A percentile compares a stretch with the other conserved stretches of the same genome.
phyloP scores from a whole-genome alignment of 1,139 yeast species.

The Geotrichum fermentans region DNA sequence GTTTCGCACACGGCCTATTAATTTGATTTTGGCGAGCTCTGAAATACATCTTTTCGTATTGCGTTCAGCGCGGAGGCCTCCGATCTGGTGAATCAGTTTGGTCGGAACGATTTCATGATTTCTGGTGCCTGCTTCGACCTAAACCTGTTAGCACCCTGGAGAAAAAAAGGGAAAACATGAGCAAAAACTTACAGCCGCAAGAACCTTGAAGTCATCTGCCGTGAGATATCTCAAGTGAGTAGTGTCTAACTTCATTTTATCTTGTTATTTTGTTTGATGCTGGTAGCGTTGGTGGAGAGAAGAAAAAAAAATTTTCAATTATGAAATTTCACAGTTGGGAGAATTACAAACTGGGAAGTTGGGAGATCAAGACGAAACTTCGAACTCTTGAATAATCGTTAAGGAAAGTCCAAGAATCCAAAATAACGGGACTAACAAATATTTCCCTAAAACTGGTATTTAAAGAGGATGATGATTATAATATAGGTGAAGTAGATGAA shows the following conservation, averaged over 20 bases:
- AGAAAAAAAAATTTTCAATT: not conserved
- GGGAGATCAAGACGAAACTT: not conserved
- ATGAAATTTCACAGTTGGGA: no score
- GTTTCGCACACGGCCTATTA: conserved; percentile 73
- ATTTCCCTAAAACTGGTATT: not conserved
- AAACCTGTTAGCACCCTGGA: not conserved
- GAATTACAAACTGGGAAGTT: not conserved
- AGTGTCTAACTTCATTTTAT: conserved; percentile 79
- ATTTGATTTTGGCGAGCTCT: conserved; percentile 79
- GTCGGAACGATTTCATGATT: conserved; percentile 96
- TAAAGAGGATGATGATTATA: not conserved
- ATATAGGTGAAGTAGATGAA: not conserved
- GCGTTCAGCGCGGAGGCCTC: conserved; percentile 70
- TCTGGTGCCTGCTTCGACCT: conserved; percentile 73
- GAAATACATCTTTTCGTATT: conserved; percentile 76
- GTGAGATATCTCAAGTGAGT: conserved; percentile 90
- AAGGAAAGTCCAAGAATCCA: not conserved
- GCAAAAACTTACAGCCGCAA: conserved; percentile 56
- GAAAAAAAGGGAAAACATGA: not conserved
- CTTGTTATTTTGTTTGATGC: not conserved
- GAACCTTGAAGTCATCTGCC: conserved; percentile 81
- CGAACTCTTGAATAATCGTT: not conserved
- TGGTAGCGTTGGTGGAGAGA: not conserved
- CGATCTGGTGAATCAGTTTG: conserved; percentile 68
- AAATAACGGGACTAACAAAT: not conserved